Base-by-base conservation (phyloP, 176 grass and related monocot genomes). In the Musa itinerans region DNA sequence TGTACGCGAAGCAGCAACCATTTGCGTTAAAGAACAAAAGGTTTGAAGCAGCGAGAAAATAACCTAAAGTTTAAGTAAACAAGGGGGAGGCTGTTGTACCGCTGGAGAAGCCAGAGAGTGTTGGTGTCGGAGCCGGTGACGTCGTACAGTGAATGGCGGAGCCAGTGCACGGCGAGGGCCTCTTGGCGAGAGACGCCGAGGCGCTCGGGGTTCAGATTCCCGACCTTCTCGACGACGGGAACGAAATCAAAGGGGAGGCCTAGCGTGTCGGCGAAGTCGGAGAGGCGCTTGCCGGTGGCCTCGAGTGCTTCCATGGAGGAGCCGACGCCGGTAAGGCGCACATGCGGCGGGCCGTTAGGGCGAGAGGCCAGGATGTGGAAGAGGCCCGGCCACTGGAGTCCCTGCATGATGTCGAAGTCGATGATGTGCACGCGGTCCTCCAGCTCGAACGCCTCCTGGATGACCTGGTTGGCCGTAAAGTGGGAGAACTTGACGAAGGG, bases 371-470 rank as follows among this genome's bases (percentile, higher is more conserved):
- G 85, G 80, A 98, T 93, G 88, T 98, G 95, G 86, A 98, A 98
- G 1, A 98, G 87, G 1, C 95, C 95, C 52, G 95, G 95, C 95
- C 95, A 98, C 49, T 98, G 95, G 8, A 98, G 79, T 2, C 95
- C 95, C 78, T 98, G 95, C 95, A 98, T 98, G 76, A 98, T 87
- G 95, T 98, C 95, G 51, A 98, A 87, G 81, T 98, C 95, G 74
- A 98, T 84, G 83, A 98, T 98, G 86, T 98, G 95, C 10, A 98
- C 95, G 22, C 90, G 76, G 13, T 98, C 90, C 80, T 98, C 95
- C 74, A 86, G 79, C 78, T 98, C 95, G 81, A 98, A 98, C n/a
- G 95, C 95, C 73, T 98, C 95, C 63, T 98, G 91, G 76, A 99
- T 99, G 16, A 89, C 96, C 83, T 95, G 96, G 85, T 99, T 99